Evolutionary conservation across 2,329 filamentous ascomycete species (phyloP), one percentile per base, ranked within the genome.

Genomic region (Colletotrichum sp.): DNA sequence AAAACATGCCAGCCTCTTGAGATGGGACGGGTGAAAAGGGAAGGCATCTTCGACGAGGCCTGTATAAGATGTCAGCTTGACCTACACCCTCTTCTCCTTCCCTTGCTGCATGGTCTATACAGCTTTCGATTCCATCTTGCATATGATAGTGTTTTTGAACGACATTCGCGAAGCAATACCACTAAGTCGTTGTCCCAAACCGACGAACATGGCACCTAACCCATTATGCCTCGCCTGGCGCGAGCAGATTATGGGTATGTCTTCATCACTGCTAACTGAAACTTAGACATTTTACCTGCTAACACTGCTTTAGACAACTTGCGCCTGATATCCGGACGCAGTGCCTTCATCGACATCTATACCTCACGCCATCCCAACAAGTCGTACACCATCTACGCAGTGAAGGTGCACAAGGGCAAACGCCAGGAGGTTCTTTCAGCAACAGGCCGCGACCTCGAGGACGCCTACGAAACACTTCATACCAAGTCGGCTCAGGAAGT

Each of bases 401-500:
- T 93, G 67, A 93, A 93, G 84, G 92, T 94, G 73, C 93, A 96
- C 84, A 95, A 96, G 83, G 94, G 94, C 34, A 96, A 95, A 88
- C 95, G 95, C 81, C 86, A 77, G 52, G 80, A 78, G 21, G 76
- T 84, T 16, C 78, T 87, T 12, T 82, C 82, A n/a, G 84, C 82
- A 24, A 78, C 81, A 3, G 83, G 79, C 8, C 62, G 74, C 18
- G 81, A 82, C 18, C 72, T 81, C 9, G 71, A 81, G 26, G 81
- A 81, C 6, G 86, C 85, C 12, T 78, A 87, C 7, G 81, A 84
- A 67, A 74, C 80, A 18, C 84, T 88, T n/a, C 83, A 86, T 74
- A 74, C 78, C 62, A 84, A 82, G 75, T 85, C 85, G 12, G 85
- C 85, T n/a, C 83, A 84, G 57, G 83, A 82, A n/a, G 83, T 75